Conservation (phyloP, 75 land plant genomes). For the Pinus tabuliformis region DNA sequence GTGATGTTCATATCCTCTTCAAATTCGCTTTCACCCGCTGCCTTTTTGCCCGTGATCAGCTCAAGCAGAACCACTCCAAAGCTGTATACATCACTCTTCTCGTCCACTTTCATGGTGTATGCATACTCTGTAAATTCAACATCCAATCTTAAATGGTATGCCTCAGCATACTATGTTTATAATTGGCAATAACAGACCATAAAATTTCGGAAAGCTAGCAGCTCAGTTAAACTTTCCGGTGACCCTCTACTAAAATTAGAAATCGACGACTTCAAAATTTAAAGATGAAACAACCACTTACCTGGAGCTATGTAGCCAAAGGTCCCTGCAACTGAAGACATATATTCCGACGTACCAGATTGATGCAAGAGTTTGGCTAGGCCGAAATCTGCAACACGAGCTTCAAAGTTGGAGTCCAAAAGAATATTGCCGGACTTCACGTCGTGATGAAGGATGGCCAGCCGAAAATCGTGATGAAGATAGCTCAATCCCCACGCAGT, state of each 20-base stretch:
- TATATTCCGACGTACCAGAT: constrained; percentile 54
- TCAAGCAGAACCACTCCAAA: constrained; percentile 65
- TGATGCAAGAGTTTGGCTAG: constrained; percentile 70
- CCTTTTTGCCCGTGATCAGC: constrained; percentile 44
- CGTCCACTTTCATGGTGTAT: constrained; percentile 52
- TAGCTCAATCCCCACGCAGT: constrained; percentile 66
- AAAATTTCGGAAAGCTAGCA: no score
- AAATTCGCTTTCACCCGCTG: constrained; percentile 31
- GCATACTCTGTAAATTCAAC: constrained; percentile 51
- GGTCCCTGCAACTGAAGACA: constrained; percentile 79
- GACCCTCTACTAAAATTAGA: no score
- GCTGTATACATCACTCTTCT: constrained; percentile 67
- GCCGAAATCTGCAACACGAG: constrained; percentile 77
- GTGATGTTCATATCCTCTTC: constrained; percentile 53
- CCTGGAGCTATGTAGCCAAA: constrained; percentile 90
- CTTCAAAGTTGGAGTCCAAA: constrained; percentile 50
- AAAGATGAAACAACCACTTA: constrained; percentile 4
- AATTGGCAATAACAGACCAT: no score
- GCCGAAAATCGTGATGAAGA: constrained; percentile 77
- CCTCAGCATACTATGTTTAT: no score
- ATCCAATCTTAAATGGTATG: no score
- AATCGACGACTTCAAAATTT: no score
- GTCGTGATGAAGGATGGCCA: constrained; percentile 65
- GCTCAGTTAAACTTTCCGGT: no score
- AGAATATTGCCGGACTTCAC: constrained; percentile 76